Evolutionary conservation across 257 asterid genomes (phyloP).

Genomic region (Solanum chilense): DNA sequence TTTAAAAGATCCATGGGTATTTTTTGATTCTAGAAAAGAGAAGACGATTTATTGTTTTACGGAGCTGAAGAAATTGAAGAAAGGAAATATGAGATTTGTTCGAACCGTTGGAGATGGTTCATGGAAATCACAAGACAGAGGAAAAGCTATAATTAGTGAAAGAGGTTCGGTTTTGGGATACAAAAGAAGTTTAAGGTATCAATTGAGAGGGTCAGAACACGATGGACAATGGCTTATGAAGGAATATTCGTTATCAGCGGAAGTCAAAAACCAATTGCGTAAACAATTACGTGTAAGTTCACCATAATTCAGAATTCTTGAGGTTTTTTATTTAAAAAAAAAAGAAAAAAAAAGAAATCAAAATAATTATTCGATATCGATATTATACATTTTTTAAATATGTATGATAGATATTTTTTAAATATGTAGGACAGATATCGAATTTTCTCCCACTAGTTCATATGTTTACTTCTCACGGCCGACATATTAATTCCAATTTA

Average conservation of each 20-base stretch:
- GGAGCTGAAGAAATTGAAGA: neutral
- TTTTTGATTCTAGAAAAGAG: neutral
- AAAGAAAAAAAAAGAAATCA: no score
- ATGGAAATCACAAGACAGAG: slow-evolving; percentile 5
- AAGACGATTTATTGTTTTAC: neutral
- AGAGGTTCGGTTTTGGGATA: neutral
- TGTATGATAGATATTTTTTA: no score
- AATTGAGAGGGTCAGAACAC: neutral
- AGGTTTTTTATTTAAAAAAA: no score
- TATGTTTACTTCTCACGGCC: no score
- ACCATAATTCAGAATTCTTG: neutral
- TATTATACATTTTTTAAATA: no score
- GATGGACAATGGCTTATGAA: neutral
- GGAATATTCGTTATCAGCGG: neutral
- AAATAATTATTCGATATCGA: neutral
- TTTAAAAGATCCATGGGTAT: neutral
- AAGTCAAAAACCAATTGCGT: neutral
- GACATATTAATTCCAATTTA: neutral
- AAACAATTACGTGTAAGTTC: neutral
- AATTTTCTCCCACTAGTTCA: no score
- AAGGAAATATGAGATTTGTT: neutral
- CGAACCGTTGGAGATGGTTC: neutral
- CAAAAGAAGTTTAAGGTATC: slow-evolving; percentile 1
- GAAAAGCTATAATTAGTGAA: neutral
- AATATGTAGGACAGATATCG: no score